These are phyloP conservation scores for Knufia fluminis DNA, from an alignment of 2,329 filamentous ascomycete genomes.

Conservation along the genomic window DNA sequence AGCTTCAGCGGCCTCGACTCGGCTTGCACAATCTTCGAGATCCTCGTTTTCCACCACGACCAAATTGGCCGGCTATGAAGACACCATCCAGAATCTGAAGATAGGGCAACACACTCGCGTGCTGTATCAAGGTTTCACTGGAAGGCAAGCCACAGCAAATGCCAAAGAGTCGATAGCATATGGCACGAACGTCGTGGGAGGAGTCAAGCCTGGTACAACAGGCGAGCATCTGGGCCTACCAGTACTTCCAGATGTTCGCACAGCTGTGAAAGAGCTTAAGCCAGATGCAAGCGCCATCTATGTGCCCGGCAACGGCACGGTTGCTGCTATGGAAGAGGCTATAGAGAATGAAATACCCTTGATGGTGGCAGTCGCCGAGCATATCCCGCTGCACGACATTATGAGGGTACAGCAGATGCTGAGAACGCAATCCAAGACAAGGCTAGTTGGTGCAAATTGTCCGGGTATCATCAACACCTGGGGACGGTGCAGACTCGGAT, in stretches of 20 bases:
- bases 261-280: constrained; percentile 59
- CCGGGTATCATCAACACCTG: constrained; percentile 70
- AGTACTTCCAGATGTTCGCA: constrained; percentile 58
- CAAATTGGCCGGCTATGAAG: constrained; percentile 36
- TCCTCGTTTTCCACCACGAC: constrained; percentile 19
- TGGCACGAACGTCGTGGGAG: constrained; percentile 72
- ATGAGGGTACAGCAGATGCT: constrained; percentile 64
- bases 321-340: constrained; percentile 66
- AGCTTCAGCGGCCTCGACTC: constrained; percentile 5
- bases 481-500: constrained; percentile 62
- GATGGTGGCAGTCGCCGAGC: constrained; percentile 70
- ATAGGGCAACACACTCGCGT: constrained; percentile 59
- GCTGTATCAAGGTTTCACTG: constrained; percentile 64
- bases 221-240: constrained; percentile 66
- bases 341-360: constrained; percentile 70
- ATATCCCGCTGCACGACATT: constrained; percentile 70
- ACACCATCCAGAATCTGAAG: constrained; percentile 57
- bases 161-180: constrained; percentile 66
- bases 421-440: constrained; percentile 59
- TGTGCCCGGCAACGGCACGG: constrained; percentile 65
- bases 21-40: neutral
- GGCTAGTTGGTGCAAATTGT: constrained; percentile 71
- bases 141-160: constrained; percentile 60
- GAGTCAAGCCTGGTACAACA: constrained; percentile 61
- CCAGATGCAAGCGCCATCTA: constrained; percentile 74